Conservation (phyloP, 2,329 filamentous ascomycete genomes). For the Triangularia verruculosa region DNA sequence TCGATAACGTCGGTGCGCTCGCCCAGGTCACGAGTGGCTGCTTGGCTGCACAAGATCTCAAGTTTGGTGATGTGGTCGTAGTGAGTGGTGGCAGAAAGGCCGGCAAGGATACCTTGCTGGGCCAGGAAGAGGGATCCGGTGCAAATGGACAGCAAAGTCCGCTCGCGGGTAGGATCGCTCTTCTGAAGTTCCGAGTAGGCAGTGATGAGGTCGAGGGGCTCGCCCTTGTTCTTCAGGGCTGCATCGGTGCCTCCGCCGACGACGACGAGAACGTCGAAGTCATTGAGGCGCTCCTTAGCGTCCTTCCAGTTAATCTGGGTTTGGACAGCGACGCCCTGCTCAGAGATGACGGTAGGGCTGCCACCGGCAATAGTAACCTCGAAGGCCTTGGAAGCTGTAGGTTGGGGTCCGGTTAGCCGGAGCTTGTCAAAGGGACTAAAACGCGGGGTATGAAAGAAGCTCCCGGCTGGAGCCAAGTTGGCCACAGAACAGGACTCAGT, state of each 20-base stretch:
- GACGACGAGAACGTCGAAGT: conserved; percentile 77
- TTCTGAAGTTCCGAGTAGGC: conserved; percentile 78
- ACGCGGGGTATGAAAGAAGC: not conserved
- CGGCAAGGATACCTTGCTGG: conserved; percentile 71
- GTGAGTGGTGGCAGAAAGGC: conserved; percentile 78
- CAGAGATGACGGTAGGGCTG: conserved; percentile 54
- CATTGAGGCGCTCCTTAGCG: conserved; percentile 67
- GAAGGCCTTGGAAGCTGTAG: conserved; percentile 54
- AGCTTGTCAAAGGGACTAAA: not conserved
- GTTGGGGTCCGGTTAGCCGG: not conserved
- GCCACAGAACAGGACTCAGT: conserved; percentile 1
- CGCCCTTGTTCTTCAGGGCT: conserved; percentile 63
- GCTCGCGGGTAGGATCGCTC: conserved; percentile 74
- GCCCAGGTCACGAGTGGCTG: conserved; percentile 64
- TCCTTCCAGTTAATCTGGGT: conserved; percentile 77
- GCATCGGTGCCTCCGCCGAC: conserved; percentile 66
- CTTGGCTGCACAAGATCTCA: conserved; percentile 76
- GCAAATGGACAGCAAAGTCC: conserved; percentile 76
- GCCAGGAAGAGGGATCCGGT: conserved; percentile 77
- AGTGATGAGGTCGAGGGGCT: conserved; percentile 70
- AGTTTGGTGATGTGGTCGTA: conserved; percentile 76
- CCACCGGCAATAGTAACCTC: conserved; percentile 54
- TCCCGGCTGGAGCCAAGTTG: not conserved
- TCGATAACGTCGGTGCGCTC: conserved; percentile 82
- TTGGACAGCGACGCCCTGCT: conserved; percentile 66